A percentile compares a stretch with the other conserved stretches of the same genome.
These are phyloP conservation scores for Alternaria longipes DNA, from an alignment of 2,329 filamentous ascomycete genomes.

Conservation along the genomic window DNA sequence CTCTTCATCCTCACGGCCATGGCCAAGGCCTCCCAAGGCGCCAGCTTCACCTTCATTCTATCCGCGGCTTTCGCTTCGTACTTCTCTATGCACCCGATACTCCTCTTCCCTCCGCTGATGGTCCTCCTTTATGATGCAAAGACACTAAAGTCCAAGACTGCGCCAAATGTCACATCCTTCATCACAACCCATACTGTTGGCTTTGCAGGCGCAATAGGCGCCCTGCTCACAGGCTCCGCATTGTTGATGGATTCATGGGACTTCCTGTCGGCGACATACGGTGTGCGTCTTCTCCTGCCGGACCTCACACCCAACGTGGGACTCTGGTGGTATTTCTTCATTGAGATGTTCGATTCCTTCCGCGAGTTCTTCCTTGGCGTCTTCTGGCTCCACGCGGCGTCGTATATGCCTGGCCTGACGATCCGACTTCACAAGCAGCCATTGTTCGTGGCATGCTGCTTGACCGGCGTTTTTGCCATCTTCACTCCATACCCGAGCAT, in stretches of 20 bases:
- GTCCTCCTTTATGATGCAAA: constrained; percentile 72
- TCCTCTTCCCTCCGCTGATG: constrained; percentile 83
- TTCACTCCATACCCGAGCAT: constrained; percentile 98
- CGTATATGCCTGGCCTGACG: constrained; percentile 87
- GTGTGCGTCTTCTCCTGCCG: constrained; percentile 87
- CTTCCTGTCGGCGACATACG: constrained; percentile 89
- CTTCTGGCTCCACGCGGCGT: constrained; percentile 94
- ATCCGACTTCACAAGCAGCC: constrained; percentile 86
- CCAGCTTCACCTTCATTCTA: constrained; percentile 77
- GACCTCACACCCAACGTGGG: constrained; percentile 95
- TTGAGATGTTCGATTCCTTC: constrained; percentile 99
- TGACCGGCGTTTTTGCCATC: constrained; percentile 89
- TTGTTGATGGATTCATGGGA: constrained; percentile 83
- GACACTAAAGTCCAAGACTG: constrained; percentile 34
- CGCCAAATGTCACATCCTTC: constrained; percentile 59
- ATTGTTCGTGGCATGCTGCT: constrained; percentile 81
- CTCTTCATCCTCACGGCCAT: constrained; percentile 87
- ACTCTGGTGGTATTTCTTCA: constrained; percentile 99
- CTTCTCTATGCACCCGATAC: constrained; percentile 87
- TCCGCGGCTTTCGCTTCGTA: constrained; percentile 89
- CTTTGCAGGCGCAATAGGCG: constrained; percentile 57
- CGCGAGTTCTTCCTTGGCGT: constrained; percentile 95
- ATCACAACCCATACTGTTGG: constrained; percentile 62
- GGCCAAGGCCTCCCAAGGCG: constrained; percentile 79
- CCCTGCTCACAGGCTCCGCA: constrained; percentile 76